Conservation (phyloP, 164 flowering plant genomes). For the Chimonanthus salicifolius region DNA sequence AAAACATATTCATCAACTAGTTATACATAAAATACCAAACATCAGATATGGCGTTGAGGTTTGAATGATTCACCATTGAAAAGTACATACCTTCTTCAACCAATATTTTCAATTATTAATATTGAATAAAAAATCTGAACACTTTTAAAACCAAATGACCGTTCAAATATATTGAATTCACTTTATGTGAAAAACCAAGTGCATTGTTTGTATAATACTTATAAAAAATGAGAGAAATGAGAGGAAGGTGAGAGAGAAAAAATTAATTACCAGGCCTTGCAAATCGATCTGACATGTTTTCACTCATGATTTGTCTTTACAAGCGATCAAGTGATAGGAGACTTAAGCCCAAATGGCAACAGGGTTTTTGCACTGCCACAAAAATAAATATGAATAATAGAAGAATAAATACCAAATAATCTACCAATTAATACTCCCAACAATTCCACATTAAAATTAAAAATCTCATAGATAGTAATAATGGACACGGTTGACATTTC, state of each 20-base stretch:
- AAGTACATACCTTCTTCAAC: too few relatives aligned
- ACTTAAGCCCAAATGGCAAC: neutral
- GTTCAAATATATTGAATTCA: too few relatives aligned
- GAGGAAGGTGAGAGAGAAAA: neutral
- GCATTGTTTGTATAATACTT: neutral
- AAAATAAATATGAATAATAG: neutral
- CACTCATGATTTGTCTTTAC: neutral
- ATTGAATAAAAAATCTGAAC: too few relatives aligned
- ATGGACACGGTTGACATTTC: too few relatives aligned
- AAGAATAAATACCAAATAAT: neutral
- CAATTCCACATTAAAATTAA: neutral
- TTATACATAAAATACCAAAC: too few relatives aligned
- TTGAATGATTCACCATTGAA: too few relatives aligned
- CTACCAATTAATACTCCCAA: neutral
- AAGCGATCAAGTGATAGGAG: neutral
- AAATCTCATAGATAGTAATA: too few relatives aligned
- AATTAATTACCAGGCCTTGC: slow-evolving; percentile 39
- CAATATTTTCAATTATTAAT: too few relatives aligned
- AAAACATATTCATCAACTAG: too few relatives aligned
- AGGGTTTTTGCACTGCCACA: neutral
- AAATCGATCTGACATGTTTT: slow-evolving; percentile 42
- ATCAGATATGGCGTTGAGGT: too few relatives aligned
- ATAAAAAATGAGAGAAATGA: neutral
- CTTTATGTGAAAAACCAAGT: neutral
- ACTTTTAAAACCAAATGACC: neutral